phyloP scores from a whole-genome alignment of 371 early-diverging fungal genomes.

The Mucor circinelloides region DNA sequence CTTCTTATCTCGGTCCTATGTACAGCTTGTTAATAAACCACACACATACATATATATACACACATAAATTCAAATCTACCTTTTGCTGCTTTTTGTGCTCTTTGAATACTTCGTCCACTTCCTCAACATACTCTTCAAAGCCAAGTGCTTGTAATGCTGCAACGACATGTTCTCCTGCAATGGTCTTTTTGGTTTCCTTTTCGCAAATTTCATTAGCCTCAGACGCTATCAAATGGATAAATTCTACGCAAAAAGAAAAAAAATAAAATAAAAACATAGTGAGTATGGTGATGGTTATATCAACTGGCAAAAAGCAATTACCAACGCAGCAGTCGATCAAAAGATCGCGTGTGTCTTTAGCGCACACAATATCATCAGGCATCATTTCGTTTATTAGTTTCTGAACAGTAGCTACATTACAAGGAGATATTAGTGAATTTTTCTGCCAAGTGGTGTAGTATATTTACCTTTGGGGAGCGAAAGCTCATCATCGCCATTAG shows the following conservation, averaged over 20 bases:
- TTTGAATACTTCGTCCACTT: constrained; percentile 86
- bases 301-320: constrained; percentile 31
- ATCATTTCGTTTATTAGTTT: constrained; percentile 97
- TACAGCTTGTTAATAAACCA: neutral
- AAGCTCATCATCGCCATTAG: constrained; percentile 76
- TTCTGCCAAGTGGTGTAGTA: neutral
- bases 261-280: too few relatives aligned
- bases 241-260: constrained; percentile 72
- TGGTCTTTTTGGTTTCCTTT: constrained; percentile 97
- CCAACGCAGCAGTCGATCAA: constrained; percentile 94
- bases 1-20: constrained; percentile 87
- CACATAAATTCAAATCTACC: constrained; percentile 35
- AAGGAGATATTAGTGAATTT: neutral
- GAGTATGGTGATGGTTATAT: neutral
- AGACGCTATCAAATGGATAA: constrained; percentile 91
- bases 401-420: constrained; percentile 86
- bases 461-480: constrained; percentile 82
- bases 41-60: neutral
- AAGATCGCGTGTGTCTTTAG: constrained; percentile 96
- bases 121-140: constrained; percentile 89
- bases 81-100: constrained; percentile 90
- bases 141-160: constrained; percentile 90
- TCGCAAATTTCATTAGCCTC: constrained; percentile 98
- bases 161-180: constrained; percentile 96
- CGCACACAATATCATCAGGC: constrained; percentile 84